Evolutionary conservation across 2,329 filamentous ascomycete genomes (phyloP), one percentile per base, ranked within the genome.

Genomic region (Aspergillus ruber): DNA sequence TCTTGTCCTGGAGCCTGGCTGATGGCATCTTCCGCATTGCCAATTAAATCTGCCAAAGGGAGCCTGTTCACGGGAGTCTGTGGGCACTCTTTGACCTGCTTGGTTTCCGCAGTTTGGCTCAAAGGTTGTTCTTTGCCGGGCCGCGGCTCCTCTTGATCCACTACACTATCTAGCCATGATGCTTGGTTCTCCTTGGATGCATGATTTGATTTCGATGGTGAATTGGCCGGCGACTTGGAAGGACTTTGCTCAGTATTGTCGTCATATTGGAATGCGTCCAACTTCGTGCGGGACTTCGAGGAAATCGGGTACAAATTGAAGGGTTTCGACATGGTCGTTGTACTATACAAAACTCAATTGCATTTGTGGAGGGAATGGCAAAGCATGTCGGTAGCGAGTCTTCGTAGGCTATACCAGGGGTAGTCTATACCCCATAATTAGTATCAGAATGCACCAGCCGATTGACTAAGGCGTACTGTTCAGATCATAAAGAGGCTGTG

Each of bases 11-110:
- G 67, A n/a, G 69, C 68, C 48, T 71, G 69, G 54, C 71, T 74
- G 33, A 74, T 70, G 8, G 72, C 72, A 57, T 82, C 78, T 60
- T 83, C 80, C 42, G 74, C 74, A 59, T 82, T 81, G 52, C 79
- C 79, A 41, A 84, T 79, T 27, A 84, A 67, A 51, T 83, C 80
- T 27, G 79, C 78, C 10, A 84, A 66, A 20, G 80, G 78, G 35
- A 83, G 73, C 47, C 79, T 70, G 39, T 80, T 77, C 20, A 74
- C 76, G 2, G 81, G 80, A 12, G 81, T 84, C 36, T 79, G 80
- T 2, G 81, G 81, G 43, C 69, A 70, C 49, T 69, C 67, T 44
- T 64, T 68, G 43, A 49, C 45, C 1, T 50, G 51, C 38, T 62
- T 67, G 6, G 50, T 8, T 35, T 69, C 64, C 41, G 56, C 51